Base-by-base conservation (phyloP, 805 yeast genomes). In the Candida argentea region DNA sequence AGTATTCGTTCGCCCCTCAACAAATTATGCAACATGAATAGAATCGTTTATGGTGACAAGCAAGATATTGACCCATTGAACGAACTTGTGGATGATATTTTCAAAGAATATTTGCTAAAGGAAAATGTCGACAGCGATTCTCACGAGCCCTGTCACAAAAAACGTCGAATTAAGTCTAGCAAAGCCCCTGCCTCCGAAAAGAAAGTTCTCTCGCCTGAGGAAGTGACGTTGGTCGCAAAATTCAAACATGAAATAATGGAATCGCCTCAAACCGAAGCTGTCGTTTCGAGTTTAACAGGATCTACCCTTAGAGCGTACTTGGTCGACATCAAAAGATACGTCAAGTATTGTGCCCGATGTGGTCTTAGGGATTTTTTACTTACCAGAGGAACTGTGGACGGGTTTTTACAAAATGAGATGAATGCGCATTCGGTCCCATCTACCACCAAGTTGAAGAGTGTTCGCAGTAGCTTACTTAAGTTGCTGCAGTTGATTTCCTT, bases 1-100 rank as follows among this genome's bases (percentile, higher is more conserved):
- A 28, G 31, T 14, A 28, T 28, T 4, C 16, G 25, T 13, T 28
- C 31, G 5, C 31, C 31, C 8, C 22, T 28, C 8, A 28, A 28
- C 20, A 28, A 28, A 17, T 16, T 28, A 4, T 28, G 23, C 11
- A 15, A 25, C 8, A 28, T 28, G 31, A 28, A 28, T 14, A 10
- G 31, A 6, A 24, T 24, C 6, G 31, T 28, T 3, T 28, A 28
- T 19, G 22, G 18, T 5, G 22, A 22, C 3, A 20, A 6, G 9
- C 31, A 28, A 11, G 20, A 12, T 2, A 11, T 16, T 23, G 27
- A 28, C n/a, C 31, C 25, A 6, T 18, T 28, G 10, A 22, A 17
- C 4, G 31, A 23, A 13, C 14, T 26, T 17, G 29, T 26, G 5
- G 29, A 26, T 11, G 24, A 20, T 10, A 20, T 26, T 20, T 26